These are phyloP conservation scores for Paraleonurus japonicus DNA, from an alignment of 257 asterid species.

Conservation along the genomic window DNA sequence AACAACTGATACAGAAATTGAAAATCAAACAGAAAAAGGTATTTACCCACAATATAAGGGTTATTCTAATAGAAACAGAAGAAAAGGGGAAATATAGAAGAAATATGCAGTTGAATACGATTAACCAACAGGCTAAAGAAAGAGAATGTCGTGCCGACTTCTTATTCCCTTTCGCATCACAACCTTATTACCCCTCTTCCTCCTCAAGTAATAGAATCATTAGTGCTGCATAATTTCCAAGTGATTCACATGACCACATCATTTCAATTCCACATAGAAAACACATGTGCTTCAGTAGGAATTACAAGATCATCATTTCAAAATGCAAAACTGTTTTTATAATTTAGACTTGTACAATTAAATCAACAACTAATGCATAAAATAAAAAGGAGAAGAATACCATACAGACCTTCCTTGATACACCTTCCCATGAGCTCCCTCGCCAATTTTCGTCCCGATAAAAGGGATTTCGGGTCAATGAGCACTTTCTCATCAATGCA, in stretches of 20 bases:
- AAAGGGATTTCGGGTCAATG: conserved; percentile 76
- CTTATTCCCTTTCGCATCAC: neutral
- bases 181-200: conserved; percentile 9
- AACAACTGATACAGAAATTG: neutral
- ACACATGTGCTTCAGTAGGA: neutral
- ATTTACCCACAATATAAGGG: neutral
- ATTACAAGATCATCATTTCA: conserved; percentile 5
- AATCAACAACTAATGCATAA: conserved; percentile 6
- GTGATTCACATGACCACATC: conserved; percentile 1
- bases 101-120: neutral
- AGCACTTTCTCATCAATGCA: conserved; percentile 74
- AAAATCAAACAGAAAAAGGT: conserved; percentile 20
- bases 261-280: conserved; percentile 9
- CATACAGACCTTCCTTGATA: conserved; percentile 84
- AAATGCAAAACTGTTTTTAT: conserved; percentile 5
- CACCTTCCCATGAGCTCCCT: conserved; percentile 99
- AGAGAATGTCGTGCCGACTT: neutral
- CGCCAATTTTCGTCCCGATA: conserved; percentile 86
- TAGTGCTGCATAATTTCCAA: conserved; percentile 1
- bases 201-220: neutral
- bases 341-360: conserved; percentile 1
- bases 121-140: neutral
- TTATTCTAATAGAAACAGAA: neutral
- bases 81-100: neutral
- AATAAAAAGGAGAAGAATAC: neutral